Evolutionary conservation across 2,329 filamentous ascomycete species (phyloP).

Genomic region (Ascochyta viciae-villosae): DNA sequence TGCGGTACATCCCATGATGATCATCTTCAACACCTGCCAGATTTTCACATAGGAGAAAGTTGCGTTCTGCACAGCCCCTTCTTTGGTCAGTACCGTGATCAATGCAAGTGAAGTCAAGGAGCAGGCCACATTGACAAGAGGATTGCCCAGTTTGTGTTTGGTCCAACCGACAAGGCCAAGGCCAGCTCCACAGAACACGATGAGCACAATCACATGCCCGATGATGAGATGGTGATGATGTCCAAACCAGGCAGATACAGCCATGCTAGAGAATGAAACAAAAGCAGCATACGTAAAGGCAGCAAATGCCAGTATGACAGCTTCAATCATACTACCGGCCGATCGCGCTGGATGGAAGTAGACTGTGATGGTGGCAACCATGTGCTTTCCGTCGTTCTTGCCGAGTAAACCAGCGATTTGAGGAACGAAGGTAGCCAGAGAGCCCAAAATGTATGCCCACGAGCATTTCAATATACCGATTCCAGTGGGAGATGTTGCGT

Average conservation of each 20-base stretch:
- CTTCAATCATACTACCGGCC: conserved; percentile 88
- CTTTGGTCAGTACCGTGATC: conserved; percentile 89
- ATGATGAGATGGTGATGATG: conserved; percentile 70
- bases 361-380: conserved; percentile 91
- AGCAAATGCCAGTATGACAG: conserved; percentile 75
- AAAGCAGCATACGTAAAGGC: conserved; percentile 81
- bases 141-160: conserved; percentile 79
- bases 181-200: conserved; percentile 85
- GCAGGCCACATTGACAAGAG: conserved; percentile 78
- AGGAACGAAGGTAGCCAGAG: conserved; percentile 82
- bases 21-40: conserved; percentile 68
- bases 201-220: conserved; percentile 79
- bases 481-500: conserved; percentile 74
- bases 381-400: conserved; percentile 87
- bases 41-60: conserved; percentile 84
- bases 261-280: conserved; percentile 85
- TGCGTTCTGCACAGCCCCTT: conserved; percentile 83
- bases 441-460: conserved; percentile 85
- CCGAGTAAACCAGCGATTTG: conserved; percentile 77
- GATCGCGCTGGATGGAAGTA: conserved; percentile 93
- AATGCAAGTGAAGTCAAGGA: conserved; percentile 87
- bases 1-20: conserved; percentile 64
- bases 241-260: conserved; percentile 80
- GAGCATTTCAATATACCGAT: conserved; percentile 89
- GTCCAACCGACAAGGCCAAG: conserved; percentile 88